Conservation (phyloP, 495 filamentous ascomycete genomes). For the Trichoderma orchidacearum region DNA sequence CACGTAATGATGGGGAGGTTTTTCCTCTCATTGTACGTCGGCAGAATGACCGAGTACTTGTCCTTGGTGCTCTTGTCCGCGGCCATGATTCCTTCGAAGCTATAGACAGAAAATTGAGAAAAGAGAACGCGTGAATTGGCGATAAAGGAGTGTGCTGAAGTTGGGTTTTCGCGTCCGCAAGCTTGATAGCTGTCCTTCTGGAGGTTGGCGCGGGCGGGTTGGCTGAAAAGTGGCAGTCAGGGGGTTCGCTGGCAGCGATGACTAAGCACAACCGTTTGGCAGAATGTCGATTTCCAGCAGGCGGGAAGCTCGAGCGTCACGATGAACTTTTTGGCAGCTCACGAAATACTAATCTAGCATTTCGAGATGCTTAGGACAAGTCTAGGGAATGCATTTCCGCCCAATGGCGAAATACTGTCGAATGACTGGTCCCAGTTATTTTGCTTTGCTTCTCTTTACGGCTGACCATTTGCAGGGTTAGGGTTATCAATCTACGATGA, state of each 20-base stretch:
- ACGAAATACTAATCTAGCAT: too few relatives aligned
- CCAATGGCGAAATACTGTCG: too few relatives aligned
- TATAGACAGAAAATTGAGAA: not conserved
- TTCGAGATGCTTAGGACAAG: too few relatives aligned
- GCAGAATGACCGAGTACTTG: slow-evolving; percentile 94
- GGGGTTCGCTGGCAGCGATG: not conserved
- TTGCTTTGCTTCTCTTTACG: too few relatives aligned
- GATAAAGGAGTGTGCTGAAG: slow-evolving; percentile 4
- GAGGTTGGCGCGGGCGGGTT: not conserved
- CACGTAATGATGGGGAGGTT: slow-evolving; percentile 94
- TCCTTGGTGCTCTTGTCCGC: slow-evolving; percentile 26
- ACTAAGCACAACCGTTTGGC: not conserved
- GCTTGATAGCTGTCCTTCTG: not conserved
- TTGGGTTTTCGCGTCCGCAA: slow-evolving; percentile 1
- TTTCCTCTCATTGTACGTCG: slow-evolving; percentile 94
- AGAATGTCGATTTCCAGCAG: not conserved
- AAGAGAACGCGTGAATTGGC: not conserved
- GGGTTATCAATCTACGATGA: too few relatives aligned
- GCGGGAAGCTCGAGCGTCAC: not conserved
- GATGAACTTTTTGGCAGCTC: too few relatives aligned
- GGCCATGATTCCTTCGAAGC: slow-evolving; percentile 12
- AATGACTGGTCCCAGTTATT: too few relatives aligned
- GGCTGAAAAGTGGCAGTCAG: not conserved
- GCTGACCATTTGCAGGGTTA: too few relatives aligned
- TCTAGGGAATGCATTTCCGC: too few relatives aligned